Conservation (phyloP, 2,329 filamentous ascomycete genomes). For the Pleurostoma richardsiae region DNA sequence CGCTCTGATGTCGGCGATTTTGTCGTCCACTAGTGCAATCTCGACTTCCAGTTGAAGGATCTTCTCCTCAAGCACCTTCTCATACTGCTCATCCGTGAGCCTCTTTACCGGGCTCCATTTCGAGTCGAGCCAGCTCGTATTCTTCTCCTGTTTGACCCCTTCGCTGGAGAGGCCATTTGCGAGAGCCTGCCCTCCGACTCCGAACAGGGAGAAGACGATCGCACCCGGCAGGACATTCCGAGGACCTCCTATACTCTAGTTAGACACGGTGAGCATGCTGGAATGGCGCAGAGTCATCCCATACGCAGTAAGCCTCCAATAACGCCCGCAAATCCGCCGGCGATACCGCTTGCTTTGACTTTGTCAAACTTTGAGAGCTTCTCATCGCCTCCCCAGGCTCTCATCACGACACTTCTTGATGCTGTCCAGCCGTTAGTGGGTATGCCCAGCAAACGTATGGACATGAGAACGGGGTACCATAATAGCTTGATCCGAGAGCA, state of each 20-base stretch:
- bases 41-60: conserved; percentile 68
- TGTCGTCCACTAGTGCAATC: conserved; percentile 74
- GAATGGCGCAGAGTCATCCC: conserved; percentile 15
- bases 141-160: not conserved
- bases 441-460: too few relatives aligned
- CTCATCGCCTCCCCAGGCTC: conserved; percentile 44
- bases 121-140: conserved; percentile 41
- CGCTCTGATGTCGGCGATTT: conserved; percentile 45
- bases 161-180: conserved; percentile 9
- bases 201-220: conserved; percentile 37
- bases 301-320: conserved; percentile 51
- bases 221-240: conserved; percentile 47
- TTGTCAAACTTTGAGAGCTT: conserved; percentile 54
- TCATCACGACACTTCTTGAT: conserved; percentile 39
- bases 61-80: conserved; percentile 64
- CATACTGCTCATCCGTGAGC: conserved; percentile 69
- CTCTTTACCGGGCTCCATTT: conserved; percentile 69
- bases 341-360: conserved; percentile 62
- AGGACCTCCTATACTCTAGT: conserved; percentile 36
- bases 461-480: conserved; percentile 42
- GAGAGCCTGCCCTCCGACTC: conserved; percentile 23
- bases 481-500: conserved; percentile 70
- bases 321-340: conserved; percentile 65
- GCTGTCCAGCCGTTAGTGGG: conserved; percentile 26
- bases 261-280: not conserved